Percentiles rank a stretch among this genome's conserved stretches.
Conservation (phyloP, 331 rosid species). For the Dryas integrifolia region DNA sequence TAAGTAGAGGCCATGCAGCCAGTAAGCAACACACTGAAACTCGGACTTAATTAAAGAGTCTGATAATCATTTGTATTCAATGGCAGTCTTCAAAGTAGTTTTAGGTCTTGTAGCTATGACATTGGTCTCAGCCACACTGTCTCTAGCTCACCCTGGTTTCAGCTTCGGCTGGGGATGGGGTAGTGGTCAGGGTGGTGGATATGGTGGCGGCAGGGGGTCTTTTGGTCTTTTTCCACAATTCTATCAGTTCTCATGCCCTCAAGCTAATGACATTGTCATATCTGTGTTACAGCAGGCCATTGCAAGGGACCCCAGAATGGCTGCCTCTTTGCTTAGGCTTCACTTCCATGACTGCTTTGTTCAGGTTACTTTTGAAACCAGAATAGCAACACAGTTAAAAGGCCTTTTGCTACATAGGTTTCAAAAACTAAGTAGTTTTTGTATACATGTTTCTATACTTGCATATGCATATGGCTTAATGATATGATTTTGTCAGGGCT, state of each 20-base stretch:
- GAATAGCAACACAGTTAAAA: too few relatives aligned
- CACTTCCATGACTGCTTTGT: conserved; percentile 89
- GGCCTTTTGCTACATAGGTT: too few relatives aligned
- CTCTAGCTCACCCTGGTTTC: conserved; percentile 58
- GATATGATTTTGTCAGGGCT: conserved; percentile 46
- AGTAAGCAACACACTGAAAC: conserved; percentile 18
- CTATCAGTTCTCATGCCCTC: conserved; percentile 79
- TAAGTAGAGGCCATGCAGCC: not conserved
- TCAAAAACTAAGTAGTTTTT: too few relatives aligned
- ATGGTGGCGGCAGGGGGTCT: conserved; percentile 37
- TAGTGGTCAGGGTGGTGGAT: conserved; percentile 17
- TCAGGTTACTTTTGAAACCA: conserved; percentile 34
- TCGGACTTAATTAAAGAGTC: not conserved
- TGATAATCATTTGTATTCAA: not conserved
- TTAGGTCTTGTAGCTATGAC: conserved; percentile 24
- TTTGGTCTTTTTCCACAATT: conserved; percentile 57
- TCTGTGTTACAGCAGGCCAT: conserved; percentile 71
- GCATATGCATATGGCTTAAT: not conserved
- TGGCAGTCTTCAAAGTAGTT: conserved; percentile 36
- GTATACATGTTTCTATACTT: not conserved
- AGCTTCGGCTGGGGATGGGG: conserved; percentile 56
- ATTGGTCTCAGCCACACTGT: conserved; percentile 33
- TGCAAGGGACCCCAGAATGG: conserved; percentile 50
- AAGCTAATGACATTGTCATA: conserved; percentile 70
- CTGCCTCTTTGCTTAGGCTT: conserved; percentile 82